Evolutionary conservation across 371 early-diverging fungal genomes (phyloP).

Genomic region (Haplosporangium sp.): DNA sequence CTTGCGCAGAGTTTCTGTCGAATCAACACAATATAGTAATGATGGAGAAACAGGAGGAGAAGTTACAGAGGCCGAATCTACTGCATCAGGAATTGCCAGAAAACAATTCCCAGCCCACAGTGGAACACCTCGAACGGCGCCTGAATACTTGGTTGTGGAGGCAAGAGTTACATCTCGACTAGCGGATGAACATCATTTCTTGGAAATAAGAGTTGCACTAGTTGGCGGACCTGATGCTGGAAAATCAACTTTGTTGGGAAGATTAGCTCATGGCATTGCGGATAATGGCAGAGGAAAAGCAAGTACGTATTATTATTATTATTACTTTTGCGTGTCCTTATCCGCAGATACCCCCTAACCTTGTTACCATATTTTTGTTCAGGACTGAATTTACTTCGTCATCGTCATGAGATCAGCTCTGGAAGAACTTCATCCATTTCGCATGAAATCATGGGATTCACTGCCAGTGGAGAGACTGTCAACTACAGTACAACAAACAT

Average conservation of each 20-base stretch:
- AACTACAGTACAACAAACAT: conserved; percentile 73
- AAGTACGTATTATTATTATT: conserved; percentile 26
- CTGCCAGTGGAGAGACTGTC: conserved; percentile 66
- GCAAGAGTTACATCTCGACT: conserved; percentile 69
- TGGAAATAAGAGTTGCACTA: conserved; percentile 86
- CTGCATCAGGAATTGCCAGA: conserved; percentile 14
- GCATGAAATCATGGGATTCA: conserved; percentile 89
- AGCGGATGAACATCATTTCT: conserved; percentile 68
- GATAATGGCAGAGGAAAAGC: conserved; percentile 93
- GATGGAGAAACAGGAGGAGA: not conserved
- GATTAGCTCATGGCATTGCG: conserved; percentile 81
- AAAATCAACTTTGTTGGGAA: conserved; percentile 89
- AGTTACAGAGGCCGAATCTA: not conserved
- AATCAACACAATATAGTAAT: conserved; percentile 29
- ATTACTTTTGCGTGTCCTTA: not conserved
- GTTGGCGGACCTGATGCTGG: conserved; percentile 87
- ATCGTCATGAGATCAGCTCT: conserved; percentile 91
- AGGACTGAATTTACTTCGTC: conserved; percentile 85
- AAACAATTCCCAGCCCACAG: conserved; percentile 21
- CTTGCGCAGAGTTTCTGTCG: conserved; percentile 58
- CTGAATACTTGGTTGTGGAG: conserved; percentile 69
- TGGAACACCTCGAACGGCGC: conserved; percentile 41
- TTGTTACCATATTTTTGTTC: not conserved
- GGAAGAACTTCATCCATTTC: conserved; percentile 92
- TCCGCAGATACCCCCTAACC: not conserved